Base-by-base conservation (phyloP, 2,329 filamentous ascomycete species). In the Triangularia setosa region DNA sequence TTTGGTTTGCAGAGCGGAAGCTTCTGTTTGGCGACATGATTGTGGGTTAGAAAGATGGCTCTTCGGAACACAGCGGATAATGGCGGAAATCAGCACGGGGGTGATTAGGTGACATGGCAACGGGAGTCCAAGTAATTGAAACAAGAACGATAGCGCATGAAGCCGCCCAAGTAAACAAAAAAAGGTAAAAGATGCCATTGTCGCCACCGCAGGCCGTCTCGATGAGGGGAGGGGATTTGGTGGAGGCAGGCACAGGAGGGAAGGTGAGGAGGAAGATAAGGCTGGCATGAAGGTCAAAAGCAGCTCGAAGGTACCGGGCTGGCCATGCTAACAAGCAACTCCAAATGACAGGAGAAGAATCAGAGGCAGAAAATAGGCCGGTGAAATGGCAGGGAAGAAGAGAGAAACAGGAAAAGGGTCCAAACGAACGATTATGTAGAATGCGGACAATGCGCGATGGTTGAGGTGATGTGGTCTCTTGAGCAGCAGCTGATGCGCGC, bases 31-130 rank as follows among this genome's bases (percentile, higher is more conserved):
- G 78, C 79, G 76, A 79, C 74, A 80, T 77, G 79, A 78, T 80
- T 80, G 80, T 77, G 72, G 83, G 85, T 85, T 86, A 83, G 86
- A 76, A 79, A 77, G 59, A 75, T 75, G 75, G 81, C 80, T 77
- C 77, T 80, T 77, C 72, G 61, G 62, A 66, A 66, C 57, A 67
- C 55, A 66, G 61, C 40, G 60, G 65, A 66, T 67, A 69, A 62
- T 33, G 64, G 48, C 35, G 35, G 64, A 57, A 48, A 48, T n/a
- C 54, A 33, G 25, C 40, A 28, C 25, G 23, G 23, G 24, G 60
- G 58, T 64, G 61, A 44, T 44, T 61, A 64, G 40, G 63, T 27
- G 67, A 60, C 60, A 62, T 27, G 61, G n/a, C 57, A 63, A 63
- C 63, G 64, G 52, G 53, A 58, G 64, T 65, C 44, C 52, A 61